phyloP scores from a whole-genome alignment of 768 basidiomycete genomes.

The Psilocybe cyanescens region DNA sequence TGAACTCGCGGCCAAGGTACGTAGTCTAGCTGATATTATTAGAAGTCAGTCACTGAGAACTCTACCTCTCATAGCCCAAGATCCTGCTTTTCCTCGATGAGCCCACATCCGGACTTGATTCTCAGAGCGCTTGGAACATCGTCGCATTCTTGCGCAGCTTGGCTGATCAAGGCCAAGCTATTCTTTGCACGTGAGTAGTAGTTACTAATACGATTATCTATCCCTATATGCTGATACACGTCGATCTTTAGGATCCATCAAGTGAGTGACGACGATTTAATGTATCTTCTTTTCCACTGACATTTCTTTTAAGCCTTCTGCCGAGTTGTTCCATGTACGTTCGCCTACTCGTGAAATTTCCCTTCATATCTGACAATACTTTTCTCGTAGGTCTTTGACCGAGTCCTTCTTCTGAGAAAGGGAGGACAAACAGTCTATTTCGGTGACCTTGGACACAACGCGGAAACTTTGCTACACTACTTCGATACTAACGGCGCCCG shows the following conservation, averaged over 20 bases:
- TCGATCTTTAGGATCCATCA: conserved; percentile 43
- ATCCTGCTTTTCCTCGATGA: conserved; percentile 87
- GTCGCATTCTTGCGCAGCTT: conserved; percentile 73
- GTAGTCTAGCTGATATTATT: conserved; percentile 16
- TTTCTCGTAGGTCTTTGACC: conserved; percentile 56
- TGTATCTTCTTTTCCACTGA: not conserved
- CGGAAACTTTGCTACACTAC: conserved; percentile 66
- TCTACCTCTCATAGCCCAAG: conserved; percentile 54
- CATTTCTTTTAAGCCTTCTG: conserved; percentile 59
- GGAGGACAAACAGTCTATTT: conserved; percentile 82
- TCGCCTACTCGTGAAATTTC: not conserved
- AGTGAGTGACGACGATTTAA: conserved; percentile 13
- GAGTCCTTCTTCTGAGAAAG: conserved; percentile 71
- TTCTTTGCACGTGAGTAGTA: conserved; percentile 74
- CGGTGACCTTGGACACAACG: conserved; percentile 69
- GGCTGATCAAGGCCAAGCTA: conserved; percentile 81
- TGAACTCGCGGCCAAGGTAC: conserved; percentile 84
- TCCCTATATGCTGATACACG: not conserved
- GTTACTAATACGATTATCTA: not conserved
- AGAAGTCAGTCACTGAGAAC: too few relatives aligned
- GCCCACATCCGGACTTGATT: conserved; percentile 86
- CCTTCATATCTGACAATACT: not conserved
- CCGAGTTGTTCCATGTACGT: conserved; percentile 69
- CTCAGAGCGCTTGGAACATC: conserved; percentile 86
- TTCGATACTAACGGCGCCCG: conserved; percentile 73